Evolutionary conservation across 1,284 basidiomycete genomes (phyloP), one percentile per base, ranked within the genome.

Genomic region (Malassezia vespertilionis): DNA sequence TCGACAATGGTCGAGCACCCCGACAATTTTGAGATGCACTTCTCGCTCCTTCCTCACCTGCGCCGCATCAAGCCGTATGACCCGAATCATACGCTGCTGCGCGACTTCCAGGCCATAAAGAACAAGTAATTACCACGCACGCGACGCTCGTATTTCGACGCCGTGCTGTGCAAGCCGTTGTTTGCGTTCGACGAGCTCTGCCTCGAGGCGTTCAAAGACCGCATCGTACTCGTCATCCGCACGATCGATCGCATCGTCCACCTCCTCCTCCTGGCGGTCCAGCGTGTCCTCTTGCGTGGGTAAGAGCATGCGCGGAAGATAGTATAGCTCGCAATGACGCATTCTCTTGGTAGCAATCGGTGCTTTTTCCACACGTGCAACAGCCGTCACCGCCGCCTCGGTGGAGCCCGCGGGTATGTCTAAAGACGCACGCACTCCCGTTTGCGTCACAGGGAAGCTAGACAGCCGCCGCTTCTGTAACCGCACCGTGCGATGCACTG

Each of bases 1-100:
- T 42, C 59, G 20, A 47, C 58, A 2, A 42, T 61, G 39, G 56
- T 60, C 43, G 63, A 66, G 42, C 33, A 41, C 15, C 41, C 50
- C 4, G 40, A 44, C n/a, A 63, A 61, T 33, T 60, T 63, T 41
- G 32, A 14, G 14, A 23, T 37, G 17, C 22, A 53, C 18, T 5
- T 42, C 4, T 24, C 17, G 4, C 18, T 40, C 28, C 33, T 65
- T 5, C 63, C 61, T 0, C 40, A 46, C 17, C 42, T 65, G 6
- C 34, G 35, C 24, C 40, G 63, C 14, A 36, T 65, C 20, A 49
- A 44, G 17, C 39, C 47, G 23, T 52, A 40, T 32, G 35, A 51
- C 32, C 48, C 48, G 1, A 11, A 27, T 6, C 42, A 20, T 34
- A 33, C 36, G 15, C 43, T 51, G 8, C 22, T 43, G 8, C 9